Conservation (phyloP, 495 filamentous ascomycete species). For the Bathelium albidoporum region DNA sequence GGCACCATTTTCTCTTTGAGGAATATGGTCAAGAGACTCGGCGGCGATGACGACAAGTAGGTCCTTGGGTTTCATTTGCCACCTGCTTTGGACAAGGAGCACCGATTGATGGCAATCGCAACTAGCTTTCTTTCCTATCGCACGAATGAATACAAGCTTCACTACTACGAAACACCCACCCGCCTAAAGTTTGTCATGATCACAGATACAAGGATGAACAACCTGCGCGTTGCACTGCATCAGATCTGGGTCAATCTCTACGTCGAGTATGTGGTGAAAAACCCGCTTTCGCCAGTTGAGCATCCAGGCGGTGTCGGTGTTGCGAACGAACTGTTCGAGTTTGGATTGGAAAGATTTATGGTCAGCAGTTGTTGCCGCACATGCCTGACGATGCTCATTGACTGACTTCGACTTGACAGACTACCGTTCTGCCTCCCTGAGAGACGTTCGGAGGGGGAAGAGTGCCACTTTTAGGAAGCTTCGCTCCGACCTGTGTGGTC, state of each 20-base stretch:
- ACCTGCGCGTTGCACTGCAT: conserved; percentile 85
- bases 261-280: conserved; percentile 96
- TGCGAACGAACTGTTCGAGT: conserved; percentile 88
- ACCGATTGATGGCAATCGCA: conserved; percentile 5
- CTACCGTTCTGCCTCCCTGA: neutral
- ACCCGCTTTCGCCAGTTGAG: conserved; percentile 80
- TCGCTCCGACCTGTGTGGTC: too few relatives aligned
- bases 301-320: conserved; percentile 82
- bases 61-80: conserved; percentile 5
- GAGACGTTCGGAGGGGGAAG: neutral
- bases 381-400: neutral
- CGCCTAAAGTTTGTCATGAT: conserved; percentile 94
- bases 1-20: conserved; percentile 90
- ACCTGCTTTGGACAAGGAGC: conserved; percentile 7
- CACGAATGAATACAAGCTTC: conserved; percentile 91
- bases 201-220: conserved; percentile 79
- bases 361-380: conserved; percentile 26
- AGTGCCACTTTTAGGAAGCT: neutral
- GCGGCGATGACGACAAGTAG: conserved; percentile 74
- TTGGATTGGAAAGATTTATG: conserved; percentile 80
- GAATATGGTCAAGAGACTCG: conserved; percentile 94
- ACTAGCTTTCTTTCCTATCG: conserved; percentile 70
- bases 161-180: conserved; percentile 97
- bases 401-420: neutral
- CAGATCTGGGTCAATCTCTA: conserved; percentile 98